Base-by-base conservation (phyloP, 805 yeast species). In the Saccharomycopsis olivae region DNA sequence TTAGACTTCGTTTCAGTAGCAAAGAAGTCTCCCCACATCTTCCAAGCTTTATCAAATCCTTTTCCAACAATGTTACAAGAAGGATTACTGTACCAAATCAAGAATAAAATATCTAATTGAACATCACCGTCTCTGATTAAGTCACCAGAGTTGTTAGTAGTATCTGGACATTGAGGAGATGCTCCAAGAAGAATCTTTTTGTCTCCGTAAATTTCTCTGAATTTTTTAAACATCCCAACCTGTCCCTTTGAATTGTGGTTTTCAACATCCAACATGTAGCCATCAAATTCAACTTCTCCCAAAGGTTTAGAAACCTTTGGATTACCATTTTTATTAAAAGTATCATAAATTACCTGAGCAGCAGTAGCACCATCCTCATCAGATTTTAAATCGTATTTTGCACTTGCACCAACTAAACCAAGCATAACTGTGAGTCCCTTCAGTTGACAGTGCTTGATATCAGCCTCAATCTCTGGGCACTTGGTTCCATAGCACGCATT, bases 1-100 rank as follows among this genome's bases (percentile, higher is more conserved):
- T n/a, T n/a, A n/a, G n/a, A n/a, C n/a, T n/a, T n/a, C n/a, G n/a
- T n/a, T n/a, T n/a, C n/a, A n/a, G n/a, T n/a, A n/a, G n/a, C n/a
- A n/a, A n/a, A n/a, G n/a, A n/a, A n/a, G n/a, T n/a, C n/a, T n/a
- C n/a, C n/a, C n/a, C n/a, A n/a, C n/a, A n/a, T n/a, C n/a, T n/a
- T n/a, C n/a, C n/a, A n/a, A n/a, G n/a, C n/a, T n/a, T n/a, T n/a
- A n/a, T n/a, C n/a, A n/a, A n/a, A n/a, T n/a, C n/a, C n/a, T n/a
- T n/a, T n/a, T n/a, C n/a, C n/a, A n/a, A n/a, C n/a, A n/a, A n/a
- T n/a, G n/a, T n/a, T n/a, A n/a, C n/a, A n/a, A n/a, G n/a, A n/a
- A n/a, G n/a, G n/a, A n/a, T n/a, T n/a, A n/a, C n/a, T n/a, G 64
- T 77, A 77, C 57, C 76, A 77, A 59, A 77, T 84, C 43, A 78